Evolutionary conservation across 805 yeast genomes (phyloP), one percentile per base, ranked within the genome.

Genomic region (Saccharomycopsis sp.): DNA sequence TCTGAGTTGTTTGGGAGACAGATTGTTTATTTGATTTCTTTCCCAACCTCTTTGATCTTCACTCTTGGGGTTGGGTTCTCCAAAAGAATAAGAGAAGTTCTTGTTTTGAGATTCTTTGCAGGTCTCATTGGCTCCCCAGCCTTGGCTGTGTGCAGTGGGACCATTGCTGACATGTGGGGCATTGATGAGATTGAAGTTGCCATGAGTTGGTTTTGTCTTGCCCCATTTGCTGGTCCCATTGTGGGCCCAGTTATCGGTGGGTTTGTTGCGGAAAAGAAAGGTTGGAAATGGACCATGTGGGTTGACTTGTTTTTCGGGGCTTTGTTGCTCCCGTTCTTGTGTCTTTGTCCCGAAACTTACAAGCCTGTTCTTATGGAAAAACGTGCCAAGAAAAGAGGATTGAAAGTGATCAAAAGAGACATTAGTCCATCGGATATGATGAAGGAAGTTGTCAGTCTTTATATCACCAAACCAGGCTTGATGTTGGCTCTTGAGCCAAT

Each of bases 111-210:
- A 51, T 81, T 82, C 53, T 73, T 86, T 52, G 65, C 80, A 16
- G 94, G 94, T 1, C 67, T 79, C 21, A 69, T 79, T 36, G 85
- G 92, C 1, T 77, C 88, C 1, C 94, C 92, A 2, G 86, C 88
- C 2, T 67, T 86, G 61, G 79, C 94, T 7, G 75, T 83, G 49
- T 89, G 86, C 9, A 86, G 88, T 39, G 96, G 95, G 48, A 77
- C 92, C 4, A 74, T 86, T 47, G 64, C 78, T 41, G 95, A 86
- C 60, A 60, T 85, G 36, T 86, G 88, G 77, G 70, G 67, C 16
- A 73, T 77, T 25, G 69, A 71, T 31, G 75, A 76, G 54, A 61
- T 77, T 54, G 81, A 86, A 12, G 51, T 77, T 3, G 87, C 94
- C n/a, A 73, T 82, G 77, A 73, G 82, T 3, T 59, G 77, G n/a